Conservation (phyloP, 2,329 filamentous ascomycete species). For the Trichoderma aggressivum region DNA sequence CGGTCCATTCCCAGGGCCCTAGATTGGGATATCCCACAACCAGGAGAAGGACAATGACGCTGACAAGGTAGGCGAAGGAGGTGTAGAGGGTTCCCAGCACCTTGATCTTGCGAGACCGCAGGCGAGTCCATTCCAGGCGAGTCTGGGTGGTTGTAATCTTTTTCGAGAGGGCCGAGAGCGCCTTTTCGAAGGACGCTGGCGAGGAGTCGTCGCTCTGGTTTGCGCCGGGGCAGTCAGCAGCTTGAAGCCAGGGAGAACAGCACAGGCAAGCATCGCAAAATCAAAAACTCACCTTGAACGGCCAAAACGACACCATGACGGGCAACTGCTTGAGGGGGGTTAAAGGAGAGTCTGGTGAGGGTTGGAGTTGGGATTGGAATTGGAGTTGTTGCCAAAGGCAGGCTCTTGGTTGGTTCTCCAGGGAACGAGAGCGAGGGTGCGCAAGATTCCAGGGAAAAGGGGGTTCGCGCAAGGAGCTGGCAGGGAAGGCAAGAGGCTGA, state of each 20-base stretch:
- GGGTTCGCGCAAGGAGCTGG: neutral
- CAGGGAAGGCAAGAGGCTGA: neutral
- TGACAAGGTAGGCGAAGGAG: constrained; percentile 84
- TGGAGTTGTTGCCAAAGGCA: neutral
- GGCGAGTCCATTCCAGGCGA: constrained; percentile 69
- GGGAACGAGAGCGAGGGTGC: neutral
- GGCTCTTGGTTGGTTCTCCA: neutral
- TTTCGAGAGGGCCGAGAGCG: constrained; percentile 72
- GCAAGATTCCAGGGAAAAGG: too few relatives aligned
- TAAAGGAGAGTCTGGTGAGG: neutral
- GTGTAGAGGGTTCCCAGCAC: constrained; percentile 89
- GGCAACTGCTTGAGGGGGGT: neutral
- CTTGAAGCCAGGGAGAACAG: neutral
- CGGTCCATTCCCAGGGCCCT: constrained; percentile 72
- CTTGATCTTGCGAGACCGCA: constrained; percentile 71
- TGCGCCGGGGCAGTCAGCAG: neutral
- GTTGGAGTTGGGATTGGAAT: neutral
- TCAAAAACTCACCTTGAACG: constrained; percentile 63
- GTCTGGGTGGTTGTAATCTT: constrained; percentile 77
- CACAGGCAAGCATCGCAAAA: neutral
- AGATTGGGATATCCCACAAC: constrained; percentile 82
- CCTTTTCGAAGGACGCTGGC: constrained; percentile 89
- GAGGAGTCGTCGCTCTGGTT: constrained; percentile 71
- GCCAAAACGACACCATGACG: constrained; percentile 80
- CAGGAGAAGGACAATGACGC: constrained; percentile 74